phyloP scores from a whole-genome alignment of 345 rosid species.

The Salix udensis region DNA sequence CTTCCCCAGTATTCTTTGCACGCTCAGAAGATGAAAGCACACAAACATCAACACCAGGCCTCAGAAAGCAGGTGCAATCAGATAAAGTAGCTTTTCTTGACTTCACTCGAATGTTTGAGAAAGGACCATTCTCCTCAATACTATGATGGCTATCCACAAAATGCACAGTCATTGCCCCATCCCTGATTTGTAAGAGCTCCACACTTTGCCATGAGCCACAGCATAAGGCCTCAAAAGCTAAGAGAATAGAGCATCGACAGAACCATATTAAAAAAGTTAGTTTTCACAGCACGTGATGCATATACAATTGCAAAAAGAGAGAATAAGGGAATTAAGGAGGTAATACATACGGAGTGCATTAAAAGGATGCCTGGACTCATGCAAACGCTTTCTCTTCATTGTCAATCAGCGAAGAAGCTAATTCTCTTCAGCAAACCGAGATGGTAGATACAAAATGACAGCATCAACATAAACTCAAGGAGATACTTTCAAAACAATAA shows the following conservation, averaged over 20 bases:
- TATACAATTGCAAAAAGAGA: background rate
- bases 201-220: conserved; percentile 61
- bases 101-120: conserved; percentile 56
- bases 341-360: conserved; percentile 47
- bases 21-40: conserved; percentile 35
- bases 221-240: conserved; percentile 75
- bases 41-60: conserved; percentile 76
- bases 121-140: conserved; percentile 40
- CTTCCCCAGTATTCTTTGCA: conserved; percentile 26
- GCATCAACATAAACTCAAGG: background rate
- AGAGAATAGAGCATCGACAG: background rate
- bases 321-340: background rate
- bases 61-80: conserved; percentile 70
- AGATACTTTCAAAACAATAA: too few relatives aligned
- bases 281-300: background rate
- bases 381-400: conserved; percentile 47
- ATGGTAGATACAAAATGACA: background rate
- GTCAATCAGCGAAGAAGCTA: conserved; percentile 7
- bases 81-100: conserved; percentile 56
- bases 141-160: conserved; percentile 30
- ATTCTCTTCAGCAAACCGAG: background rate
- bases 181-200: conserved; percentile 43
- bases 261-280: background rate
- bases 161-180: conserved; percentile 47
- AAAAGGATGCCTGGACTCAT: conserved; percentile 55